Evolutionary conservation across 2,329 filamentous ascomycete species (phyloP).

Genomic region (Coniochaeta pulveracea): DNA sequence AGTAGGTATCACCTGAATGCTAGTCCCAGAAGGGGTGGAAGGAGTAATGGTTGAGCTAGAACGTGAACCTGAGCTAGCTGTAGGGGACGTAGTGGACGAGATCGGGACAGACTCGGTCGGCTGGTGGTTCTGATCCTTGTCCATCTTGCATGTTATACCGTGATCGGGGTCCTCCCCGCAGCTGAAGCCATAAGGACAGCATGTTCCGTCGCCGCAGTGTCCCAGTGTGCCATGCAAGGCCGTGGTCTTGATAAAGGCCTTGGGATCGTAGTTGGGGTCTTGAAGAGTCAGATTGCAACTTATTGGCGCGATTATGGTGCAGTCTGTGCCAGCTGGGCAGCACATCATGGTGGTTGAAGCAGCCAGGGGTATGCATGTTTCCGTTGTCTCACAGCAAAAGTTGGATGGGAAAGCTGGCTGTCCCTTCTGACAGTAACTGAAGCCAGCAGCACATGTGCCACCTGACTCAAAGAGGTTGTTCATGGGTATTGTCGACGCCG

Average conservation of each 20-base stretch:
- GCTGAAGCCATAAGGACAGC: slow-evolving; percentile 63
- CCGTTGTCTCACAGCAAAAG: slow-evolving; percentile 53
- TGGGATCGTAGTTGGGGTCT: slow-evolving; percentile 43
- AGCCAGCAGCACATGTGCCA: slow-evolving; percentile 39
- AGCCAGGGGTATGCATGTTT: slow-evolving; percentile 49
- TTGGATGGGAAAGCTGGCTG: slow-evolving; percentile 40
- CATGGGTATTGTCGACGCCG: slow-evolving; percentile 24
- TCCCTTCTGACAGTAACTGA: slow-evolving; percentile 38
- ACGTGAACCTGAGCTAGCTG: no score
- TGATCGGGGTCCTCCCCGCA: slow-evolving; percentile 35
- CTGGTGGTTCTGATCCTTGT: slow-evolving; percentile 35
- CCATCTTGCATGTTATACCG: slow-evolving; percentile 30
- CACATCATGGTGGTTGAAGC: slow-evolving; percentile 58
- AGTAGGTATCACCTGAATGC: background rate
- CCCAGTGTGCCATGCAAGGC: slow-evolving; percentile 43
- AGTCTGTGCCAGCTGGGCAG: slow-evolving; percentile 49
- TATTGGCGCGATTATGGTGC: slow-evolving; percentile 51
- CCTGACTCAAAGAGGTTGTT: slow-evolving; percentile 28
- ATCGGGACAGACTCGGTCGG: slow-evolving; percentile 9
- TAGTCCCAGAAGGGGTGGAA: slow-evolving; percentile 7
- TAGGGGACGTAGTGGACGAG: slow-evolving; percentile 11
- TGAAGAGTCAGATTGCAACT: slow-evolving; percentile 52
- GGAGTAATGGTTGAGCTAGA: slow-evolving; percentile 12
- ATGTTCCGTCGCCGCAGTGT: slow-evolving; percentile 43
- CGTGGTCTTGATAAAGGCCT: slow-evolving; percentile 54